Percentiles rank a stretch among this genome's conserved stretches.
These are phyloP conservation scores for Pseudohyphozyma bogoriensis DNA, from an alignment of 768 basidiomycete genomes.

Conservation along the genomic window DNA sequence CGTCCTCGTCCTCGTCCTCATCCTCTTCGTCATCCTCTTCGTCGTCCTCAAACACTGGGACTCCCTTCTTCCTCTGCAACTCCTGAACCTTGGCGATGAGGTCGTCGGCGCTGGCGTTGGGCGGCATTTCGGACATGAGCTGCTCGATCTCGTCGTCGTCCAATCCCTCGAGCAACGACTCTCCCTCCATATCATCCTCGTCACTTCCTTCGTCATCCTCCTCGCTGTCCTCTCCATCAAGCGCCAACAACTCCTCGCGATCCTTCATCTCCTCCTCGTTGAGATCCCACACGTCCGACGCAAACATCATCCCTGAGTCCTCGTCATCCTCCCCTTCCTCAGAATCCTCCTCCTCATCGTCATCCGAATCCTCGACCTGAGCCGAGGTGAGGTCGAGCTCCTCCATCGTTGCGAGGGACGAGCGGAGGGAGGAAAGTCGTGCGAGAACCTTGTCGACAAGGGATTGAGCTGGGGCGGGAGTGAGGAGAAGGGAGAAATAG, in stretches of 20 bases:
- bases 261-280: conserved; percentile 26
- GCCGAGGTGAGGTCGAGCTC: conserved; percentile 58
- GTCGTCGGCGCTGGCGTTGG: neutral
- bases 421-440: conserved; percentile 59
- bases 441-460: conserved; percentile 50
- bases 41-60: neutral
- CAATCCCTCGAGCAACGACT: conserved; percentile 37
- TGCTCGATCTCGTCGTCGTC: conserved; percentile 47
- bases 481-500: conserved; percentile 75
- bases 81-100: neutral
- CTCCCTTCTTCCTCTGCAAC: neutral
- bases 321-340: conserved; percentile 28
- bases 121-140: neutral
- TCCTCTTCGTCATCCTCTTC: conserved; percentile 40
- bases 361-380: conserved; percentile 36
- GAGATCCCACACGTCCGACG: conserved; percentile 27
- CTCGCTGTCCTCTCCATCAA: neutral
- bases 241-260: neutral
- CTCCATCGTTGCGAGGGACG: conserved; percentile 63
- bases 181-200: conserved; percentile 47
- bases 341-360: conserved; percentile 42
- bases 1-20: conserved; percentile 15
- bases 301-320: conserved; percentile 28
- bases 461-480: conserved; percentile 45
- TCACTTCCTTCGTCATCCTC: conserved; percentile 37